These are phyloP conservation scores for Camellia granthamiana DNA, from an alignment of 148 eudicot species.

Conservation along the genomic window DNA sequence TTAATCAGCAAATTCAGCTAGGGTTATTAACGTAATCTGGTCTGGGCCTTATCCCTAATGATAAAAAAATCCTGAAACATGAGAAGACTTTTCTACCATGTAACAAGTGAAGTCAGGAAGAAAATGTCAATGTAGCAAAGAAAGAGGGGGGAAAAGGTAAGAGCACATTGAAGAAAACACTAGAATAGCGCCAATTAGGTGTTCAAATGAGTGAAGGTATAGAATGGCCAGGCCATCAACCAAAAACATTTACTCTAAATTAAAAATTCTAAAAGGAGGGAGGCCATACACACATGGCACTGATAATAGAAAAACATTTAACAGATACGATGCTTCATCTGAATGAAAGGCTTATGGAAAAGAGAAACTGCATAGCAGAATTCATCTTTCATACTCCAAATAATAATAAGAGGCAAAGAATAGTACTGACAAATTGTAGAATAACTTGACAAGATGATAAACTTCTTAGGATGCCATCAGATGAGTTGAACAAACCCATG, in stretches of 20 bases:
- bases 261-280: not conserved
- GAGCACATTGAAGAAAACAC: not conserved
- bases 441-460: not conserved
- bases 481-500: not conserved
- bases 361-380: not conserved
- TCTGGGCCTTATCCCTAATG: too few relatives aligned
- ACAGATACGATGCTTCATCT: not conserved
- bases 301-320: not conserved
- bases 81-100: not conserved
- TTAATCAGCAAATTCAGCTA: too few relatives aligned
- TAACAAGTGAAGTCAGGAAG: not conserved
- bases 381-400: slow-evolving; percentile 3
- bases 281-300: not conserved
- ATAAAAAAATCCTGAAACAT: too few relatives aligned
- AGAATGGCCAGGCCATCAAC: not conserved
- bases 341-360: not conserved
- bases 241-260: not conserved
- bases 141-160: too few relatives aligned
- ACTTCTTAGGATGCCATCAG: not conserved
- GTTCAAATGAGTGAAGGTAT: not conserved
- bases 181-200: not conserved
- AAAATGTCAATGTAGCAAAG: not conserved
- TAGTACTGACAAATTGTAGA: not conserved
- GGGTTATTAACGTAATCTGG: too few relatives aligned
- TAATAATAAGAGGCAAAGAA: not conserved